Base-by-base conservation (phyloP, 2,329 filamentous ascomycete genomes). In the Phialophora tarda region DNA sequence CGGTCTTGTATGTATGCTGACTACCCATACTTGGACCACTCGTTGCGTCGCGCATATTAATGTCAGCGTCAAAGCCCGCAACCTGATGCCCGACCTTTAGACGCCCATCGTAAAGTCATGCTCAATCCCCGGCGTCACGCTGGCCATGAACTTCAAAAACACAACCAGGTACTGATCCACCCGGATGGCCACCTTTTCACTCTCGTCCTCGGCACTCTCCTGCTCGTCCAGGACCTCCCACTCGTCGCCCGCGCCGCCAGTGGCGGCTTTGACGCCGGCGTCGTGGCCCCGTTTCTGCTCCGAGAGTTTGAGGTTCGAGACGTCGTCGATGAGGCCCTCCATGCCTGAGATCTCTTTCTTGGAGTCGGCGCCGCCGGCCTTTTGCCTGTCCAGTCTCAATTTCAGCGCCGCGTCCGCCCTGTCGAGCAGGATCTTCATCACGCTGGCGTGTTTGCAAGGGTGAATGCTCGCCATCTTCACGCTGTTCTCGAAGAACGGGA, bases 81-180 rank as follows among this genome's bases (percentile, higher is more conserved):
- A 23, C 17, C 26, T 1, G 23, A 30, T 50, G 23, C 23, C 11
- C 8, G 32, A 5, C 56, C 17, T 11, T 17, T 83, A 97, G 47
- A 97, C 89, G 5, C 92, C 91, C 93, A 97, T 97, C 0, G 94
- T 98, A 78, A 96, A 97, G 77, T 98, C 94, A 78, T 97, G 92
- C 80, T 98, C 94, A 78, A 99, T 98, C 56, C 93, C 93, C 5
- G 95, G 95, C 17, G 94, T 98, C 53, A 99, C 95, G 74, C 90
- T 95, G 38, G 90, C 89, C 82, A 92, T 91, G 78, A 92, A 92
- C 85, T 83, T 83, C 67, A 83, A 72, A 72, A 83, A 83, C 17
- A 83, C 82, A 56, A 83, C 81, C 67, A 83, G 70, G 73, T 83
- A 83, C 74, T 83, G 82, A 72, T 83, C 82, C 44, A 83, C 82